Conservation (phyloP, 2,329 filamentous ascomycete genomes). For the Verticillium nubilum region DNA sequence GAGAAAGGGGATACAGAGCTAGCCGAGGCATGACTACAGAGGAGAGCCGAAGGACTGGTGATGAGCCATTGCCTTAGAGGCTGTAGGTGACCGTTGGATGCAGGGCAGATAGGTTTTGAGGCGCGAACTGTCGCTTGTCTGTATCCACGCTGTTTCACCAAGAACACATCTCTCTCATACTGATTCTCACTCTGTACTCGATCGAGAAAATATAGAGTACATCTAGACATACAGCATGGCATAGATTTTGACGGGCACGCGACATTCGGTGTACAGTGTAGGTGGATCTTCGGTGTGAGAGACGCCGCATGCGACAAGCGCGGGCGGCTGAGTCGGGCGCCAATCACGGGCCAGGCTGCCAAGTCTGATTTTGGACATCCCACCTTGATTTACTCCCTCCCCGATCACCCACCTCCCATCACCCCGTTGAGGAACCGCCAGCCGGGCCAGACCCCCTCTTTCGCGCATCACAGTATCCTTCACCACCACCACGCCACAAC, state of each 20-base stretch:
- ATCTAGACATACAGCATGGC: too few species aligned
- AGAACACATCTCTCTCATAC: too few species aligned
- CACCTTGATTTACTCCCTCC: conserved; percentile 12
- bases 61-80: too few species aligned
- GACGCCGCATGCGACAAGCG: neutral
- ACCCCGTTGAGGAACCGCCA: neutral
- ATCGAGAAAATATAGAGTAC: too few species aligned
- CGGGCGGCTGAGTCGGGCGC: conserved; percentile 1
- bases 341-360: conserved; percentile 2
- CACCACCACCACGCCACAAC: conserved; percentile 4
- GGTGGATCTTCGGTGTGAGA: neutral
- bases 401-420: neutral
- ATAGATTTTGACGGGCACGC: neutral
- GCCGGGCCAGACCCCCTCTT: conserved; percentile 3
- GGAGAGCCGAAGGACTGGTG: too few species aligned
- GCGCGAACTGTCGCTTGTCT: too few species aligned
- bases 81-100: too few species aligned
- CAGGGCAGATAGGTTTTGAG: too few species aligned
- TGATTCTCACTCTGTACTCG: too few species aligned
- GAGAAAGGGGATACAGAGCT: neutral
- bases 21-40: too few species aligned
- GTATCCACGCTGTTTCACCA: too few species aligned
- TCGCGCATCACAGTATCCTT: conserved; percentile 9
- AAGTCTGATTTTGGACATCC: conserved; percentile 16
- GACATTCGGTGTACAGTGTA: neutral